These are phyloP conservation scores for Yamadazyma songkhlaensis DNA, from an alignment of 1,139 yeast genomes.

Conservation along the genomic window DNA sequence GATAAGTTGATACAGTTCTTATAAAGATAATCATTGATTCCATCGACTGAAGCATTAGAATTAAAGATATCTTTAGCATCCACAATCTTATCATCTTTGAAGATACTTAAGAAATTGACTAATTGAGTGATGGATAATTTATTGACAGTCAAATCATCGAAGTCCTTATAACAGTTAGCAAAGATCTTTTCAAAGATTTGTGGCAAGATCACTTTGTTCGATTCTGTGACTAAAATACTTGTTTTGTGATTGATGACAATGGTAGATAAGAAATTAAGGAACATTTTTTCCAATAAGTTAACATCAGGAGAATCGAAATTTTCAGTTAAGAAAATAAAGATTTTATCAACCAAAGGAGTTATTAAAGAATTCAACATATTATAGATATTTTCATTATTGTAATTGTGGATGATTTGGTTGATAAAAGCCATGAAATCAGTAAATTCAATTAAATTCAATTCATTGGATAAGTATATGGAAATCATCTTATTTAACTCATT, in stretches of 20 bases:
- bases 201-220: constrained; percentile 63
- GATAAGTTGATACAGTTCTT: constrained; percentile 65
- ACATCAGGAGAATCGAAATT: constrained; percentile 44
- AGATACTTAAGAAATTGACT: constrained; percentile 59
- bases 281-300: constrained; percentile 62
- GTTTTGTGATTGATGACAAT: constrained; percentile 76
- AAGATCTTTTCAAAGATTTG: constrained; percentile 62
- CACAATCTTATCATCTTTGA: constrained; percentile 54
- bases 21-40: constrained; percentile 67
- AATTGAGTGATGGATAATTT: constrained; percentile 71
- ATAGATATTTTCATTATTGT: constrained; percentile 68
- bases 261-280: constrained; percentile 65
- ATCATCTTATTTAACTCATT: constrained; percentile 71
- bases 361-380: constrained; percentile 70
- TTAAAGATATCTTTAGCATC: constrained; percentile 56
- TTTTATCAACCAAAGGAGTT: constrained; percentile 64
- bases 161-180: constrained; percentile 55
- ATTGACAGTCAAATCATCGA: constrained; percentile 37
- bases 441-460: constrained; percentile 62
- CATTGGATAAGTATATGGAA: constrained; percentile 67
- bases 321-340: constrained; percentile 19
- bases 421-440: constrained; percentile 80
- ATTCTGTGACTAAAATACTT: constrained; percentile 68
- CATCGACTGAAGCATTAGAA: constrained; percentile 57
- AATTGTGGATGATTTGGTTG: constrained; percentile 83